These are phyloP conservation scores for Saururus chinensis DNA, from an alignment of 164 flowering plant species.

Conservation along the genomic window DNA sequence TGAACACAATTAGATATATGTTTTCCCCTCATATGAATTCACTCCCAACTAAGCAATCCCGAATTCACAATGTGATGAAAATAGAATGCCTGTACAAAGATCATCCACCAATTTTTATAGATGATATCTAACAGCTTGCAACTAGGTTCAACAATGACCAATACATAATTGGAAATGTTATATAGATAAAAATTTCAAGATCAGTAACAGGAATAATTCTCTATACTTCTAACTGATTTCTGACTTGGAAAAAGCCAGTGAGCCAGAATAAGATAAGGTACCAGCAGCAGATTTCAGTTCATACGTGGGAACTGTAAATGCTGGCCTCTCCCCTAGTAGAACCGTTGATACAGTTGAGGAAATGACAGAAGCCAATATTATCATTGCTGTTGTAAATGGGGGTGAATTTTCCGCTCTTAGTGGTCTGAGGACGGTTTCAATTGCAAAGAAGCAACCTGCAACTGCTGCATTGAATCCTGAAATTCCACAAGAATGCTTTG, in stretches of 20 bases:
- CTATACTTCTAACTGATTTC: not conserved
- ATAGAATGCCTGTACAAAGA: not conserved
- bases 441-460: conserved; percentile 98
- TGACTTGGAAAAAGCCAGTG: not conserved
- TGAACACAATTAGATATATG: not conserved
- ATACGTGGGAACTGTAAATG: conserved; percentile 93
- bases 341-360: conserved; percentile 94
- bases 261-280: conserved; percentile 33
- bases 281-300: conserved; percentile 99
- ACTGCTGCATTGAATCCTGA: conserved; percentile 98
- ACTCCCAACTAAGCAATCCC: not conserved
- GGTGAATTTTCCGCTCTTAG: conserved; percentile 98
- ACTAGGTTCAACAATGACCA: not conserved
- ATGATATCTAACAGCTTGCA: not conserved
- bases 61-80: not conserved
- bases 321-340: conserved; percentile 85
- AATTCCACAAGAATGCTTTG: conserved; percentile 4
- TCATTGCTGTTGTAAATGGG: conserved; percentile 98
- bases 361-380: conserved; percentile 92
- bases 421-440: conserved; percentile 94
- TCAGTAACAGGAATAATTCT: not conserved
- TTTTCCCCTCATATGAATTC: too few species aligned
- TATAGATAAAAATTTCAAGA: too few species aligned
- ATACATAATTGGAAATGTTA: not conserved
- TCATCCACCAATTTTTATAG: not conserved